Conservation (phyloP, 148 eudicot genomes). For the Gaultheria prostrata region DNA sequence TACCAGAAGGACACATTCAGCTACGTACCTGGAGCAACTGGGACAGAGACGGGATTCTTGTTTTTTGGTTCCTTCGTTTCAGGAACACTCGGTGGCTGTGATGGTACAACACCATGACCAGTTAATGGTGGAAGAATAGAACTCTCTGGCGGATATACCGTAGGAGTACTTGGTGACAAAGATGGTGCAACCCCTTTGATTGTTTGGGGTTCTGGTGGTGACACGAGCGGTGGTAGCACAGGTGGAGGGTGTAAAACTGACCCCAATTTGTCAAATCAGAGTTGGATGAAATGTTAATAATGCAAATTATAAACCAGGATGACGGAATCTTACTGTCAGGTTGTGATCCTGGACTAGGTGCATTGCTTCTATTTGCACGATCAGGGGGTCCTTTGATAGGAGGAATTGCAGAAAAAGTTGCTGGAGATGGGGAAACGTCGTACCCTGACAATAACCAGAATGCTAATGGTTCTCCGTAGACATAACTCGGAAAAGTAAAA, state of each 20-base stretch:
- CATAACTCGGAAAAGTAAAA: neutral
- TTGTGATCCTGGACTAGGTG: slow-evolving; percentile 26
- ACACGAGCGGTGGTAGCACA: slow-evolving; percentile 26
- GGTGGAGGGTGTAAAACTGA: slow-evolving; percentile 30
- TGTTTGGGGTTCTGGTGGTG: slow-evolving; percentile 33
- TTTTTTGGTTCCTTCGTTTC: slow-evolving; percentile 25
- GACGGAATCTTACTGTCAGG: slow-evolving; percentile 24
- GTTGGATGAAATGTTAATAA: neutral
- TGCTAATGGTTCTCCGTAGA: neutral
- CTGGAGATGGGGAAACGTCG: slow-evolving; percentile 21
- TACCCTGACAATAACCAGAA: slow-evolving; percentile 21
- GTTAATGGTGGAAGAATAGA: slow-evolving; percentile 33
- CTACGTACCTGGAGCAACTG: slow-evolving; percentile 48
- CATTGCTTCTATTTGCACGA: slow-evolving; percentile 13
- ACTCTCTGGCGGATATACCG: slow-evolving; percentile 27
- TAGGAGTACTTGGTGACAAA: slow-evolving; percentile 26
- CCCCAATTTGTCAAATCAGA: slow-evolving; percentile 12
- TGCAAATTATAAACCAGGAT: neutral
- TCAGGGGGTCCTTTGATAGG: slow-evolving; percentile 18
- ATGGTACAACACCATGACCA: slow-evolving; percentile 19
- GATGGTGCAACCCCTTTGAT: slow-evolving; percentile 27
- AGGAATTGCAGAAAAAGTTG: slow-evolving; percentile 12
- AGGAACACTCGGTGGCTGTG: slow-evolving; percentile 35
- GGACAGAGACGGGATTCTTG: slow-evolving; percentile 29
- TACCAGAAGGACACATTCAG: neutral